phyloP scores from a whole-genome alignment of 257 asterid species.

The Osmanthus fragrans region DNA sequence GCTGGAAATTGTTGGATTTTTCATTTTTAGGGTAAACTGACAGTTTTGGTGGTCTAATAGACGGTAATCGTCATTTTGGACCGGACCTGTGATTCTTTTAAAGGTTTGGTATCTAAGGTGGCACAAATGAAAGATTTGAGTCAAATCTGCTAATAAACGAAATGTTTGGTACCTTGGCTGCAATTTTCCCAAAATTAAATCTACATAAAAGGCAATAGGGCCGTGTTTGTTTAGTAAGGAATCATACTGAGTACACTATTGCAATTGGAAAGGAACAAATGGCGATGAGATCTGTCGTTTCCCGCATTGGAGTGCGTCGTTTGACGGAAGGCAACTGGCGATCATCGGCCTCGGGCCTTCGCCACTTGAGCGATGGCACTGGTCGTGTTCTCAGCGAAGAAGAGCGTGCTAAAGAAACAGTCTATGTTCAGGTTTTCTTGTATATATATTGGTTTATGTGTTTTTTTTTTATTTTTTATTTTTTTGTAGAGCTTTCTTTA shows the following conservation, averaged over 20 bases:
- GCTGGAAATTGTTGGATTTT: no score
- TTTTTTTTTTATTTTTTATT: neutral
- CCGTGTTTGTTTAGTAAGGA: no score
- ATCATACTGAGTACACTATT: neutral
- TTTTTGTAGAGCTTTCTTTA: neutral
- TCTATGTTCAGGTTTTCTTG: slow-evolving; percentile 61
- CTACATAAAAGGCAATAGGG: no score
- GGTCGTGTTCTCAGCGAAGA: slow-evolving; percentile 82
- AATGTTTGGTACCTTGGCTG: no score
- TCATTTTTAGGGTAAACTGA: no score
- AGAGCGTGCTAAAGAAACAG: slow-evolving; percentile 80
- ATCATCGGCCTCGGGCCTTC: slow-evolving; percentile 40
- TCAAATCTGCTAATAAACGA: no score
- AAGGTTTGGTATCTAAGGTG: no score
- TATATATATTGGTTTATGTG: neutral
- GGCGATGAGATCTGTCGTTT: slow-evolving; percentile 51
- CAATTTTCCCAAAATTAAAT: no score
- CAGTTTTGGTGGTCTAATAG: no score
- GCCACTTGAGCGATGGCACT: slow-evolving; percentile 50
- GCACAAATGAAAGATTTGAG: no score
- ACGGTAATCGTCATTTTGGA: no score
- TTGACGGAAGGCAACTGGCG: slow-evolving; percentile 40
- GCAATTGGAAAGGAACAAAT: slow-evolving; percentile 14
- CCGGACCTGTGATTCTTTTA: no score
- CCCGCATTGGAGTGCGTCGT: slow-evolving; percentile 34